phyloP scores from a whole-genome alignment of 78 protist species.

The Dictyostelium intermedium region DNA sequence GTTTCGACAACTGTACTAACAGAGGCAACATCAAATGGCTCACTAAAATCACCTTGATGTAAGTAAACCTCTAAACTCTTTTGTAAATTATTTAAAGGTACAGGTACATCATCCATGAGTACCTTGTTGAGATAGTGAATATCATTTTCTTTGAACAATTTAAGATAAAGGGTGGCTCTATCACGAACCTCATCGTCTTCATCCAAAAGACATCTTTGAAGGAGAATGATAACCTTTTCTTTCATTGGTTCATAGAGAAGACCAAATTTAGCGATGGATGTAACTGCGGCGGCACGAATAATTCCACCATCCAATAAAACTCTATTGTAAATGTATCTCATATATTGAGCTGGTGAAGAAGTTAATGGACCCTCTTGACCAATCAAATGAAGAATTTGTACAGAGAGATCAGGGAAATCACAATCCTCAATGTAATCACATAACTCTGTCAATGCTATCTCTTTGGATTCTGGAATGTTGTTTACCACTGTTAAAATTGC shows the following conservation, averaged over 20 bases:
- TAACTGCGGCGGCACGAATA: slow-evolving; percentile 96
- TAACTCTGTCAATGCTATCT: slow-evolving; percentile 91
- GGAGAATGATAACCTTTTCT: slow-evolving; percentile 61
- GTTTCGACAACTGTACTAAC: slow-evolving; percentile 36
- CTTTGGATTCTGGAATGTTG: slow-evolving; percentile 90
- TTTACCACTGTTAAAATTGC: slow-evolving; percentile 87
- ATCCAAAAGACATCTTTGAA: slow-evolving; percentile 89
- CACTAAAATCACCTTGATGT: not conserved
- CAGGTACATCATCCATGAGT: slow-evolving; percentile 50
- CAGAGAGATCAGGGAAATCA: slow-evolving; percentile 93
- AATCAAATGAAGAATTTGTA: slow-evolving; percentile 92
- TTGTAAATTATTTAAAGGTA: slow-evolving; percentile 40
- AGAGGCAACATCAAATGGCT: slow-evolving; percentile 54
- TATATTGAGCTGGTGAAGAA: slow-evolving; percentile 87
- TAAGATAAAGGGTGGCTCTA: slow-evolving; percentile 87
- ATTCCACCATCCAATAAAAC: slow-evolving; percentile 89
- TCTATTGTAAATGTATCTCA: slow-evolving; percentile 98
- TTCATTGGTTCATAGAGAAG: slow-evolving; percentile 71
- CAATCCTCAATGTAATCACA: slow-evolving; percentile 99
- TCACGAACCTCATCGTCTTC: slow-evolving; percentile 97
- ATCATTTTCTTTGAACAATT: slow-evolving; percentile 57
- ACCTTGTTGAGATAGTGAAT: not conserved
- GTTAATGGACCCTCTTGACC: slow-evolving; percentile 95
- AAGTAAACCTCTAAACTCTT: slow-evolving; percentile 29
- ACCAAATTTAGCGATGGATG: slow-evolving; percentile 97